These are phyloP conservation scores for Haemoproteus tartakovskyi DNA, from an alignment of 169 alveolate genomes.

Conservation along the genomic window DNA sequence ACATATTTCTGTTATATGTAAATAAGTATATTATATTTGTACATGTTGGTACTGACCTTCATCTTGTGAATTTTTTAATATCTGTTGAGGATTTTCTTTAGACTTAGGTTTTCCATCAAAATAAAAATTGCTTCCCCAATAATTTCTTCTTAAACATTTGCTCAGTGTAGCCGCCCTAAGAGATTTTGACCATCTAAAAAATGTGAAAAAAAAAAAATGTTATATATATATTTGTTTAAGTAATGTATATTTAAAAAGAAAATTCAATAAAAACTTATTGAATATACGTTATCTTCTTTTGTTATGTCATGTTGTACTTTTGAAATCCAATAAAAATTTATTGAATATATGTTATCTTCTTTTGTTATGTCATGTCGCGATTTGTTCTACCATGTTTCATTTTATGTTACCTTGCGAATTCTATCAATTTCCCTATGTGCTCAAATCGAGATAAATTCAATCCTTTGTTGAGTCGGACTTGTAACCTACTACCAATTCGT, in stretches of 20 bases:
- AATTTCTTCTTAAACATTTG: conserved; percentile 45
- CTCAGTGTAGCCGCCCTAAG: conserved; percentile 51
- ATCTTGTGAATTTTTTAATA: conserved; percentile 20
- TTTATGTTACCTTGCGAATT: conserved; percentile 23
- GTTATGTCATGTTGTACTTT: no score
- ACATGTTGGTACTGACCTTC: conserved; percentile 8
- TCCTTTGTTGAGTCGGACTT: conserved; percentile 44
- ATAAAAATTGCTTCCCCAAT: conserved; percentile 41
- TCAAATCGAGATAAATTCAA: conserved; percentile 43
- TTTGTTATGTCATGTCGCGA: neutral
- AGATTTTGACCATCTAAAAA: conserved; percentile 6
- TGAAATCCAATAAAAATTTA: neutral
- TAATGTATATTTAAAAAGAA: no score
- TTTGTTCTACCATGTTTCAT: neutral
- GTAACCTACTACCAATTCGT: conserved; percentile 45
- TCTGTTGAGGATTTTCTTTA: conserved; percentile 18
- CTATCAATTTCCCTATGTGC: conserved; percentile 48
- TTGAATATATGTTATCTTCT: neutral
- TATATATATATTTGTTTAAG: no score
- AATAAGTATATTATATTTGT: no score
- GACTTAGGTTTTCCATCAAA: conserved; percentile 32
- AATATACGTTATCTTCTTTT: no score
- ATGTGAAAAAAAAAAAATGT: neutral
- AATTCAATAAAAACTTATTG: neutral
- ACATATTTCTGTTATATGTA: no score